Base-by-base conservation (phyloP, 768 basidiomycete genomes). In the Tylopilus vinaceipallidus region DNA sequence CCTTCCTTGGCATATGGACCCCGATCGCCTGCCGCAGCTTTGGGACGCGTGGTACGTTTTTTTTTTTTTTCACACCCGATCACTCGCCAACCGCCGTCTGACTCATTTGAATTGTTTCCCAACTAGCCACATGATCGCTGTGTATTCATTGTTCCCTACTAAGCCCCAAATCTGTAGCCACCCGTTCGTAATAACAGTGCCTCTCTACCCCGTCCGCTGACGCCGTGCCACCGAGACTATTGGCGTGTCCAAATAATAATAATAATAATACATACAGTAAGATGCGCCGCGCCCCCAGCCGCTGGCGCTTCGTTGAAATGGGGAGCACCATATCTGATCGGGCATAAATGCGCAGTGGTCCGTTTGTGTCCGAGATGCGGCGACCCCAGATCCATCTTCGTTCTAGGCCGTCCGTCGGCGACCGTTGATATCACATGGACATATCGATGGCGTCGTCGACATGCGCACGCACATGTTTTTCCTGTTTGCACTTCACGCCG, bases 351-450 rank as follows among this genome's bases (percentile, higher is more conserved):
- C 40, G 33, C 33, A 37, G 4, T 42, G 19, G 43, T 38, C 33
- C 23, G 39, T 26, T 39, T 36, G 54, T 36, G 26, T 27, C 53
- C 54, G 43, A 55, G 53, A 46, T 51, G 10, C 34, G n/a, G n/a
- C n/a, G n/a, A 35, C 34, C 34, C 34, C 34, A 30, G 29, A 42
- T 23, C 41, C 29, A 17, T 52, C 39, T n/a, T n/a, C 35, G 35
- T 30, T 52, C 42, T 42, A 16, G 54, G 36, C 42, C 38, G 1
- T 34, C 24, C 12, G 29, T 24, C n/a, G n/a, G n/a, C n/a, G n/a
- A n/a, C n/a, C n/a, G n/a, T n/a, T n/a, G 12, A 14, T 36, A 55
- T 61, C 60, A 61, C 60, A 61, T 61, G 60, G 50, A 34, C n/a
- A n/a, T n/a, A n/a, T n/a, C n/a, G 29, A 22, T 42, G 38, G 42